A percentile compares a stretch with the other conserved stretches of the same genome.
phyloP scores from a whole-genome alignment of 2,329 filamentous ascomycete genomes.

The Chrysosporium queenslandicum region DNA sequence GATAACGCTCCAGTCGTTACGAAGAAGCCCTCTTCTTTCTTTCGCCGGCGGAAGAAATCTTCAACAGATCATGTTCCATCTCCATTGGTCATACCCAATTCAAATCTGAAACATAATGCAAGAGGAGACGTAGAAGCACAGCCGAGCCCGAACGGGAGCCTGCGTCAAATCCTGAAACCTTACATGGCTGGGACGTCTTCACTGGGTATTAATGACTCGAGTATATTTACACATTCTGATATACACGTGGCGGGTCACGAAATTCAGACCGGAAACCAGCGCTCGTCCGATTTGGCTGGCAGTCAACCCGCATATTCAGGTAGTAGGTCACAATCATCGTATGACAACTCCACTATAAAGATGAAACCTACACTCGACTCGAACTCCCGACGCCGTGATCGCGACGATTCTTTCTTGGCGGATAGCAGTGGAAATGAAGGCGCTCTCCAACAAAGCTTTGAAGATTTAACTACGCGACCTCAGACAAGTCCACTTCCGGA shows the following conservation, averaged over 20 bases:
- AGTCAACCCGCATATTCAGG: neutral
- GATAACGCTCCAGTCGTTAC: constrained; percentile 46
- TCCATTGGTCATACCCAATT: constrained; percentile 42
- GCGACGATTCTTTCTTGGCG: constrained; percentile 28
- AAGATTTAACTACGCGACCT: constrained; percentile 16
- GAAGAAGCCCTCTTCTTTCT: constrained; percentile 92
- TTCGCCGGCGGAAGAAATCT: constrained; percentile 86
- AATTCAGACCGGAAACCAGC: neutral
- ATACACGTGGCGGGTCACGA: constrained; percentile 1
- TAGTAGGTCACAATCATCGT: neutral
- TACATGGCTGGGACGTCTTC: constrained; percentile 47
- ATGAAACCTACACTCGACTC: constrained; percentile 25
- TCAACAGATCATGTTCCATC: constrained; percentile 53
- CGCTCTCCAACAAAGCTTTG: constrained; percentile 13
- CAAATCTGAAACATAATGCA: constrained; percentile 28
- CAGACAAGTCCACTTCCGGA: constrained; percentile 20
- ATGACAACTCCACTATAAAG: neutral
- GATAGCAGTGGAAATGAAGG: constrained; percentile 31
- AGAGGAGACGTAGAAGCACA: constrained; percentile 20
- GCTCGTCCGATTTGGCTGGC: neutral
- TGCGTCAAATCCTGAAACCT: constrained; percentile 78
- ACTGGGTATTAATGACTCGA: constrained; percentile 20
- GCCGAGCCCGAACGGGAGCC: constrained; percentile 63
- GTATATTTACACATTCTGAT: constrained; percentile 11
- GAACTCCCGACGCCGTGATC: constrained; percentile 19